A percentile compares a stretch with the other conserved stretches of the same genome.
phyloP scores from a whole-genome alignment of 2,329 filamentous ascomycete species.

The Trichophyton benhamiae region DNA sequence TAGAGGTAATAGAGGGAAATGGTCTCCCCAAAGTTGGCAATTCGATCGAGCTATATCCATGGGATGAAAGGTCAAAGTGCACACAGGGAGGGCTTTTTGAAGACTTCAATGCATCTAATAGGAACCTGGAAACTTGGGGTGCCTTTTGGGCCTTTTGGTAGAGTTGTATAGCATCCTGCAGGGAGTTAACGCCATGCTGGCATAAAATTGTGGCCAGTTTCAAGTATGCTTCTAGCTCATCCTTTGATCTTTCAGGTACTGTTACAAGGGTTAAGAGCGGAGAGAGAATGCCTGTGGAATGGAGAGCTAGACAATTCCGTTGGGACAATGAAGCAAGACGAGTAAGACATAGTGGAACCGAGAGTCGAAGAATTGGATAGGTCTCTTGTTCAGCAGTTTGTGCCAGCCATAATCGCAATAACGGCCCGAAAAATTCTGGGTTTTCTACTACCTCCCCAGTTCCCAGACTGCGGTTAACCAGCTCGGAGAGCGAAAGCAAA shows the following conservation, averaged over 20 bases:
- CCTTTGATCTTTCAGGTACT: constrained; percentile 39
- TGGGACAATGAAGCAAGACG: constrained; percentile 49
- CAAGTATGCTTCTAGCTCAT: constrained; percentile 49
- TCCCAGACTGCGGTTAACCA: constrained; percentile 28
- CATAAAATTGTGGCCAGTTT: constrained; percentile 54
- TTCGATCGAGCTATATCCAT: constrained; percentile 84
- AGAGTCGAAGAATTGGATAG: constrained; percentile 32
- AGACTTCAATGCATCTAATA: constrained; percentile 58
- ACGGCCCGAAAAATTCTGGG: constrained; percentile 27
- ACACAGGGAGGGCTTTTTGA: constrained; percentile 74
- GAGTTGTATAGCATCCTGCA: constrained; percentile 74
- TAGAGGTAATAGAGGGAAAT: constrained; percentile 69
- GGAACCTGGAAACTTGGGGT: constrained; percentile 50
- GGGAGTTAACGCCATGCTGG: constrained; percentile 64
- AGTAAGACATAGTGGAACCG: constrained; percentile 53
- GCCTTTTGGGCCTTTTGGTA: constrained; percentile 45
- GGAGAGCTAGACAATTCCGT: constrained; percentile 58
- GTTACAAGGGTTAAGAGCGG: constrained; percentile 54
- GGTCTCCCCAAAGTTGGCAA: constrained; percentile 69
- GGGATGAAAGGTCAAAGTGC: constrained; percentile 81
- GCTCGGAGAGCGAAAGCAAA: constrained; percentile 12
- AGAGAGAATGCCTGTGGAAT: constrained; percentile 58
- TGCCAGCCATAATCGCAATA: constrained; percentile 42
- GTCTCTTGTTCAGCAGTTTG: constrained; percentile 44
- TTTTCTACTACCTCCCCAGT: constrained; percentile 33